Percentiles rank a stretch among this genome's conserved stretches.
Conservation (phyloP, 1,284 basidiomycete genomes). For the Violaceomyces palustris region DNA sequence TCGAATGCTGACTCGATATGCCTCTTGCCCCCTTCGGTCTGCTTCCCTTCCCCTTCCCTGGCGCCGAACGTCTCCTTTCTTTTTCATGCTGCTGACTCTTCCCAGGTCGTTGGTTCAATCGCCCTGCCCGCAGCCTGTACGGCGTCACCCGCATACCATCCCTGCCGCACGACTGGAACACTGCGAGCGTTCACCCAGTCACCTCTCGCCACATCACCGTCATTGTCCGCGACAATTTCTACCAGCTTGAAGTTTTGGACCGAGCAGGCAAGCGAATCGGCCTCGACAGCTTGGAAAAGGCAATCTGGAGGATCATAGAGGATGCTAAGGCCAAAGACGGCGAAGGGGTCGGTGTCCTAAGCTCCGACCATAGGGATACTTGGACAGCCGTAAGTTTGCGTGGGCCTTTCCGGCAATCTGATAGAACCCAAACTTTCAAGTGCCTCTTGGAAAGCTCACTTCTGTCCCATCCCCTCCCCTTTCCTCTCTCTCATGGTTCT, state of each 20-base stretch:
- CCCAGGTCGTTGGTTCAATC: constrained; percentile 52
- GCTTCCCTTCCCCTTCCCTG: neutral
- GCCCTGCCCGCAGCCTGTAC: constrained; percentile 62
- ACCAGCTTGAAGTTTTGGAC: constrained; percentile 64
- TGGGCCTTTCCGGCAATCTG: too few relatives aligned
- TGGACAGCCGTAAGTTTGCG: constrained; percentile 68
- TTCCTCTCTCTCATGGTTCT: neutral
- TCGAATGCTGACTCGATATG: constrained; percentile 11
- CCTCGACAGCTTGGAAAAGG: constrained; percentile 64
- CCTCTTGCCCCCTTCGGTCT: neutral
- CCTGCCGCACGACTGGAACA: constrained; percentile 55
- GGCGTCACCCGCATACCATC: constrained; percentile 51
- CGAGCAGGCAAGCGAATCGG: constrained; percentile 53
- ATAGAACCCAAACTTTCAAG: too few relatives aligned
- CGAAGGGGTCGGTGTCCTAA: constrained; percentile 66
- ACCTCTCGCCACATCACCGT: constrained; percentile 65
- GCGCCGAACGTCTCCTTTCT: too few relatives aligned
- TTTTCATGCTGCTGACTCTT: constrained; percentile 12
- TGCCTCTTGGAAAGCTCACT: too few relatives aligned
- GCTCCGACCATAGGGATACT: constrained; percentile 71
- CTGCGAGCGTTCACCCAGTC: constrained; percentile 53
- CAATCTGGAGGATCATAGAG: constrained; percentile 64
- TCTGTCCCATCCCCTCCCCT: too few relatives aligned
- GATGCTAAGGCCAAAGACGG: constrained; percentile 64
- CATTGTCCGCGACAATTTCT: constrained; percentile 74